phyloP scores from a whole-genome alignment of 139 green algal genomes.

The Monoraphidium neglectum region DNA sequence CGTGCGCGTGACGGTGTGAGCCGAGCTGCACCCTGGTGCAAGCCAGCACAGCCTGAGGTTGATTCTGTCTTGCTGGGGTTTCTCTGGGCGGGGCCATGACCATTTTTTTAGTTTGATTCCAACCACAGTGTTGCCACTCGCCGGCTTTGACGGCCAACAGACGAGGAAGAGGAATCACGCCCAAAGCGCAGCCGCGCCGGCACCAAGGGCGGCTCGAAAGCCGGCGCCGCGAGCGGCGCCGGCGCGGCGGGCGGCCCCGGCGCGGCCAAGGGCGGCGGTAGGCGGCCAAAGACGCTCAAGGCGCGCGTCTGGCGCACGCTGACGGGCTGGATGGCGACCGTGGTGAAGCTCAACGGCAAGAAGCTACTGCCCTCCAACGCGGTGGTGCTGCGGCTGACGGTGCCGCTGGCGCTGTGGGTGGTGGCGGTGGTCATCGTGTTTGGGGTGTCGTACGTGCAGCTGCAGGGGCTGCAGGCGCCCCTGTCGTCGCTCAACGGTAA shows the following conservation, averaged over 20 bases:
- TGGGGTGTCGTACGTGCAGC: constrained; percentile 11
- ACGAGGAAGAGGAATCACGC: too few species aligned
- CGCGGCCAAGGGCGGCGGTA: not conserved
- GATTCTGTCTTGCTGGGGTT: too few species aligned
- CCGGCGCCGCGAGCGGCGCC: not conserved
- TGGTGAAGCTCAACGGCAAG: constrained; percentile 34
- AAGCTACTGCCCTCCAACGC: constrained; percentile 23
- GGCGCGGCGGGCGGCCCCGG: not conserved
- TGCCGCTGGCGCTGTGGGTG: constrained; percentile 31
- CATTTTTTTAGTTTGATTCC: too few species aligned
- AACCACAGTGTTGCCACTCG: too few species aligned
- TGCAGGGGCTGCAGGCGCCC: constrained; percentile 33
- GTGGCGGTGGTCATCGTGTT: constrained; percentile 22
- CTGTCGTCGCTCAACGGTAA: constrained; percentile 19
- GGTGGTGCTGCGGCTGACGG: constrained; percentile 15
- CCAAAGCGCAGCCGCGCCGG: too few species aligned
- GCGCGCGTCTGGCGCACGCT: not conserved
- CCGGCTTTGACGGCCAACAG: too few species aligned
- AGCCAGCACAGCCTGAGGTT: too few species aligned
- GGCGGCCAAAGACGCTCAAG: not conserved
- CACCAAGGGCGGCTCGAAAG: too few species aligned
- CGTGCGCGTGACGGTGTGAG: too few species aligned
- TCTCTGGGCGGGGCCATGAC: too few species aligned
- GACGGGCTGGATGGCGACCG: constrained; percentile 20
- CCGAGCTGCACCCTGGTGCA: too few species aligned